A percentile compares a stretch with the other conserved stretches of the same genome.
phyloP scores from a whole-genome alignment of 179 eudicot genomes.

The Actinidia arguta region DNA sequence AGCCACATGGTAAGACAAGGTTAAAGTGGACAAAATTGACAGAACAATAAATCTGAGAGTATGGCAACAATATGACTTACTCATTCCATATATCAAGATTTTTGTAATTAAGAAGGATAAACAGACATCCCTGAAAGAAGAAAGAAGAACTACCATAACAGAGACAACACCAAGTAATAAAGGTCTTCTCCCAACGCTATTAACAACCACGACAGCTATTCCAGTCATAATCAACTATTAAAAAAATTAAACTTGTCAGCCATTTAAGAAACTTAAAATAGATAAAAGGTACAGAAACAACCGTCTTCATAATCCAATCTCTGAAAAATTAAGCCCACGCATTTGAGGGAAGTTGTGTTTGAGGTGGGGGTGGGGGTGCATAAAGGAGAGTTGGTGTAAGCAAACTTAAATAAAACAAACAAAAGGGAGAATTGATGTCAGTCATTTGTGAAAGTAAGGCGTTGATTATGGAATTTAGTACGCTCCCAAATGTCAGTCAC shows the following conservation, averaged over 20 bases:
- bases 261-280: not conserved
- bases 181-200: conserved; percentile 97
- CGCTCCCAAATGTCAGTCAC: not conserved
- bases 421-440: not conserved
- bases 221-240: conserved; percentile 91
- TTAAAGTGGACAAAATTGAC: not conserved
- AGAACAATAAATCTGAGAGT: not conserved
- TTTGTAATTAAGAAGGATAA: not conserved
- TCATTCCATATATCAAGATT: not conserved
- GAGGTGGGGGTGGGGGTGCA: not conserved
- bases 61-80: conserved; percentile 6
- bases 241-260: not conserved
- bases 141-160: conserved; percentile 64
- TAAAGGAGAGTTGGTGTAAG: not conserved
- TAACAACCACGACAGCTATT: conserved; percentile 76
- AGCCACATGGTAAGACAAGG: not conserved
- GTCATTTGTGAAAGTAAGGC: not conserved
- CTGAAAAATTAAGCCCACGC: not conserved
- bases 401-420: not conserved
- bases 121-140: conserved; percentile 8
- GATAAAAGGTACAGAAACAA: not conserved
- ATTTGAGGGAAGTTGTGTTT: not conserved
- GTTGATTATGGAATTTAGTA: not conserved
- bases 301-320: not conserved
- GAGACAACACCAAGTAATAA: conserved; percentile 94